Conservation (phyloP, 2,329 filamentous ascomycete species). For the Aureobasidium sp. region DNA sequence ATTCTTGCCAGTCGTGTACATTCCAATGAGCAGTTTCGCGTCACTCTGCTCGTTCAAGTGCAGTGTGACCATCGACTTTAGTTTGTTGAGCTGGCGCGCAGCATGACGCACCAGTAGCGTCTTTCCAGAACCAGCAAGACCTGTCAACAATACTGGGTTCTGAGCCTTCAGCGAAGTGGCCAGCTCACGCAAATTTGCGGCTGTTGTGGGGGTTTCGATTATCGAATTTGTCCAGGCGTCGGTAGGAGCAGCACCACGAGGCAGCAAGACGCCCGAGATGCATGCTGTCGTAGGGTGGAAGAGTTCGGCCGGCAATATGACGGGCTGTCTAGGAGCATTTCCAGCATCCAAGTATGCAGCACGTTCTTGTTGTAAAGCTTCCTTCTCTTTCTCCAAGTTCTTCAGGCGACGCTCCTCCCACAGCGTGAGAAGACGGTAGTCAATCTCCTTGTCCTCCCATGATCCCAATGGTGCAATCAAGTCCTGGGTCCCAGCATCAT, state of each 20-base stretch:
- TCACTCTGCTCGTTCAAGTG: conserved; percentile 98
- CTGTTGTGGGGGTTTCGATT: conserved; percentile 66
- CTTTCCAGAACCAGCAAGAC: conserved; percentile 82
- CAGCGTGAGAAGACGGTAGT: conserved; percentile 66
- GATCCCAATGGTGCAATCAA: conserved; percentile 46
- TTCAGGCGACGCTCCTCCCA: conserved; percentile 56
- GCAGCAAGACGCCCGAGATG: conserved; percentile 62
- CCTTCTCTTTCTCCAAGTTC: conserved; percentile 18
- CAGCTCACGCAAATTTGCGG: conserved; percentile 62
- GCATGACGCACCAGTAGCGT: conserved; percentile 78
- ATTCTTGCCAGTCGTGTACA: conserved; percentile 83
- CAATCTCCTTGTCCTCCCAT: conserved; percentile 69
- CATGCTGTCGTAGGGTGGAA: conserved; percentile 45
- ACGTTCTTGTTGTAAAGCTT: conserved; percentile 1
- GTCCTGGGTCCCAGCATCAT: neutral
- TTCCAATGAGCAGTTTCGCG: conserved; percentile 88
- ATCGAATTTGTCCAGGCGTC: conserved; percentile 37
- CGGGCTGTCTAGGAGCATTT: neutral
- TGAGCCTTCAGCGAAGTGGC: conserved; percentile 59
- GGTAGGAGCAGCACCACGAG: conserved; percentile 44
- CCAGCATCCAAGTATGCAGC: neutral
- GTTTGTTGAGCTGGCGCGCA: conserved; percentile 70
- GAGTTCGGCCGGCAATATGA: conserved; percentile 15
- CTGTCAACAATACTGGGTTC: conserved; percentile 73
- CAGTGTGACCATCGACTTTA: conserved; percentile 79